phyloP scores from a whole-genome alignment of 257 asterid species.

The Solanum microdontum region DNA sequence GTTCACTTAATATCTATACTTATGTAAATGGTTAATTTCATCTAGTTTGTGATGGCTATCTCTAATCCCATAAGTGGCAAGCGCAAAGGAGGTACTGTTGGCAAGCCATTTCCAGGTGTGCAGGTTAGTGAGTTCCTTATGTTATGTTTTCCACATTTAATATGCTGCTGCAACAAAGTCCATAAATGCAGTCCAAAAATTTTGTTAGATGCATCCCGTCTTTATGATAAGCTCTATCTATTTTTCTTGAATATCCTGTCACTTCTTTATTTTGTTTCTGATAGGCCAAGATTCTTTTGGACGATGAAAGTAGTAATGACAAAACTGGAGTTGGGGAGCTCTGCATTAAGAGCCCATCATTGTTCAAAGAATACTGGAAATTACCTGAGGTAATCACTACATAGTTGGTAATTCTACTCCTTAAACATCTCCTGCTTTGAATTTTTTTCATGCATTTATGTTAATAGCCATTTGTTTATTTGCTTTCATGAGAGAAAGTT shows the following conservation, averaged over 20 bases:
- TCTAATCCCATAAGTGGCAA: conserved; percentile 78
- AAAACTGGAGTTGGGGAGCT: conserved; percentile 68
- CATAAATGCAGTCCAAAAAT: background rate
- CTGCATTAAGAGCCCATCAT: conserved; percentile 84
- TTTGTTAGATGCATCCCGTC: background rate
- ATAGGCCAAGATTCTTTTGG: conserved; percentile 78
- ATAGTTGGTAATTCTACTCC: background rate
- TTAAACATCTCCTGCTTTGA: background rate
- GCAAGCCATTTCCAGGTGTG: conserved; percentile 85
- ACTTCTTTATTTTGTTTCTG: conserved; percentile 5
- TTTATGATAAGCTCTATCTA: background rate
- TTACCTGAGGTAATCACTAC: conserved; percentile 58
- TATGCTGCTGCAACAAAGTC: background rate
- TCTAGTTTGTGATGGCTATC: conserved; percentile 88
- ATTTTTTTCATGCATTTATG: background rate
- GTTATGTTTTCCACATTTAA: background rate
- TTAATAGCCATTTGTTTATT: background rate
- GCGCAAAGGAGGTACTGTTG: conserved; percentile 93
- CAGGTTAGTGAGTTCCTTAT: conserved; percentile 43
- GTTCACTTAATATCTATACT: background rate
- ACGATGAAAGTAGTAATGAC: conserved; percentile 45
- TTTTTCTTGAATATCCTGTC: background rate
- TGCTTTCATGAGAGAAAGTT: background rate
- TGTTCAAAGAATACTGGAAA: conserved; percentile 90
- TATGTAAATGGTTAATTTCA: conserved; percentile 1